phyloP scores from a whole-genome alignment of 768 basidiomycete genomes.

The Kwoniella shandongensis region DNA sequence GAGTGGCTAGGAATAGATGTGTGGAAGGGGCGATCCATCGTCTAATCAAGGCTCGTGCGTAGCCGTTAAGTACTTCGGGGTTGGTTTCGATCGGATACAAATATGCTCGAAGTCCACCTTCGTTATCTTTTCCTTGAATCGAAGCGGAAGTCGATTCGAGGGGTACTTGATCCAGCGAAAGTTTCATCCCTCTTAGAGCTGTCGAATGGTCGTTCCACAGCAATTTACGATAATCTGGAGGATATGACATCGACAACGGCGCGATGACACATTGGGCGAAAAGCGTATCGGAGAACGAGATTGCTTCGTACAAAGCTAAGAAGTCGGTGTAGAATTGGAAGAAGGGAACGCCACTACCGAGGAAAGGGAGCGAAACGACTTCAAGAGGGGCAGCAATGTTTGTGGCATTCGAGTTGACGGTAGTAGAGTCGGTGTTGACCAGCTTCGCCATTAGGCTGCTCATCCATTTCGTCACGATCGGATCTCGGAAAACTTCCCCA shows the following conservation, averaged over 20 bases:
- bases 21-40: slow-evolving; percentile 26
- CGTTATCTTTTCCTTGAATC: too few relatives aligned
- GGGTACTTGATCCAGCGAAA: slow-evolving; percentile 50
- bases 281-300: slow-evolving; percentile 76
- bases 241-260: slow-evolving; percentile 72
- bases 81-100: slow-evolving; percentile 43
- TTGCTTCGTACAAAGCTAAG: slow-evolving; percentile 81
- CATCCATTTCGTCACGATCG: slow-evolving; percentile 57
- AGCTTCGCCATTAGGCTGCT: slow-evolving; percentile 61
- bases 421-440: slow-evolving; percentile 53
- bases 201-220: slow-evolving; percentile 74
- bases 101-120: slow-evolving; percentile 15
- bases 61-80: slow-evolving; percentile 36
- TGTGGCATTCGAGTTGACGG: too few relatives aligned
- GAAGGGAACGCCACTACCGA: slow-evolving; percentile 66
- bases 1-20: slow-evolving; percentile 33
- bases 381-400: slow-evolving; percentile 22
- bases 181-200: slow-evolving; percentile 49
- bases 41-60: slow-evolving; percentile 29
- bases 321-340: slow-evolving; percentile 93
- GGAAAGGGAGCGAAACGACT: slow-evolving; percentile 25
- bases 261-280: slow-evolving; percentile 76
- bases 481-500: slow-evolving; percentile 69
- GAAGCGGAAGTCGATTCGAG: slow-evolving; percentile 26
- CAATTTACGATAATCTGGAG: slow-evolving; percentile 76